phyloP scores from a whole-genome alignment of 2,329 filamentous ascomycete species.

The Arthrinium phaeospermum region DNA sequence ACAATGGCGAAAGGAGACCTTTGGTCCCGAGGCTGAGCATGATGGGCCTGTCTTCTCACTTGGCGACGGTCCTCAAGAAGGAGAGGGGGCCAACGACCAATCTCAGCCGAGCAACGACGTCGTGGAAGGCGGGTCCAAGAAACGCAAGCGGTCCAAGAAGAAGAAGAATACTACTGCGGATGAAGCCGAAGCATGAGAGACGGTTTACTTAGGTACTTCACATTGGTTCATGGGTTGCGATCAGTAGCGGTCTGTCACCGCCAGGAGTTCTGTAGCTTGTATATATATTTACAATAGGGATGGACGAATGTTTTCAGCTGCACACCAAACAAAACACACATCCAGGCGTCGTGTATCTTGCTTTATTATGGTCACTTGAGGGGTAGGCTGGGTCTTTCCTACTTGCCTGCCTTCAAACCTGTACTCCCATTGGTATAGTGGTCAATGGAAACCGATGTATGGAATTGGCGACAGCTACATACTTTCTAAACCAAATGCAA shows the following conservation, averaged over 20 bases:
- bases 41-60: conserved; percentile 65
- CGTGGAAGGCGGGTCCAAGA: conserved; percentile 42
- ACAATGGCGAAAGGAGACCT: conserved; percentile 78
- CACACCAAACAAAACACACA: not conserved
- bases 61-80: conserved; percentile 42
- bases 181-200: conserved; percentile 7
- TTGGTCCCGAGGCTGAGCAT: conserved; percentile 63
- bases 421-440: not conserved
- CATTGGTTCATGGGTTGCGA: not conserved
- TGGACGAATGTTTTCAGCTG: not conserved
- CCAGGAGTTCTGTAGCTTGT: conserved; percentile 14
- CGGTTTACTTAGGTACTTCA: not conserved
- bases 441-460: not conserved
- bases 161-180: conserved; percentile 21
- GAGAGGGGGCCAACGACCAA: conserved; percentile 35
- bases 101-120: conserved; percentile 37
- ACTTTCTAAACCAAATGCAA: not conserved
- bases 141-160: conserved; percentile 41
- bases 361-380: not conserved
- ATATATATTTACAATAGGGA: not conserved
- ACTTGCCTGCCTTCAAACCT: not conserved
- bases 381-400: not conserved
- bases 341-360: not conserved
- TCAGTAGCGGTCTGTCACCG: not conserved
- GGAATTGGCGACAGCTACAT: not conserved